phyloP scores from a whole-genome alignment of 208 protist genomes.

The Crithidia acanthocephali region DNA sequence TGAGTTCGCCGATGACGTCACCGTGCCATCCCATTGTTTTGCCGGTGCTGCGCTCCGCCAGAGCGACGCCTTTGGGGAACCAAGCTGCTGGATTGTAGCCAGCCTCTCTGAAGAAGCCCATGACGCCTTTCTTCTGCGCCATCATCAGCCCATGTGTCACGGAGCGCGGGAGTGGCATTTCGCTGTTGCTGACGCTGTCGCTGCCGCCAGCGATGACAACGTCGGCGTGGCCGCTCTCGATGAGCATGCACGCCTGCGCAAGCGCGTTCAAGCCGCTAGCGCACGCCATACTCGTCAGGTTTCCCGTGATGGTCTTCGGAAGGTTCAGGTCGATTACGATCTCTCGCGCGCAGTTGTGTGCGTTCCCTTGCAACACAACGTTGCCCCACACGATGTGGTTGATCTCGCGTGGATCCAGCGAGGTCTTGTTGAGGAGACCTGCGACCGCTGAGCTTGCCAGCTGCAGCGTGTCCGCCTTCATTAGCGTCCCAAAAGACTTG shows the following conservation, averaged over 20 bases:
- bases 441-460: slow-evolving; percentile 67
- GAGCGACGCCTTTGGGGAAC: slow-evolving; percentile 57
- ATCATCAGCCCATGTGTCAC: slow-evolving; percentile 63
- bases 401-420: slow-evolving; percentile 73
- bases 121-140: slow-evolving; percentile 57
- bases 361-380: slow-evolving; percentile 79
- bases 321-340: slow-evolving; percentile 89
- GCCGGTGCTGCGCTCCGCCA: slow-evolving; percentile 83
- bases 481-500: slow-evolving; percentile 75
- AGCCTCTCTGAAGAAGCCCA: slow-evolving; percentile 62
- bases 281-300: slow-evolving; percentile 86
- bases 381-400: slow-evolving; percentile 91
- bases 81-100: slow-evolving; percentile 69
- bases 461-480: slow-evolving; percentile 65
- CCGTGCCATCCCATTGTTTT: slow-evolving; percentile 92
- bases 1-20: slow-evolving; percentile 85
- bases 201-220: slow-evolving; percentile 88
- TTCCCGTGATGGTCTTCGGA: slow-evolving; percentile 64
- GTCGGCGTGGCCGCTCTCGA: slow-evolving; percentile 78
- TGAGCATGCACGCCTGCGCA: slow-evolving; percentile 70
- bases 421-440: slow-evolving; percentile 72
- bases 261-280: slow-evolving; percentile 82
- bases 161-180: slow-evolving; percentile 58
- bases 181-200: slow-evolving; percentile 83
- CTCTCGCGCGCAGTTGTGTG: slow-evolving; percentile 84